Percentiles rank a stretch among this genome's conserved stretches.
Conservation (phyloP, 192 early-diverging fungal genomes). For the Lobosporangium transversale region DNA sequence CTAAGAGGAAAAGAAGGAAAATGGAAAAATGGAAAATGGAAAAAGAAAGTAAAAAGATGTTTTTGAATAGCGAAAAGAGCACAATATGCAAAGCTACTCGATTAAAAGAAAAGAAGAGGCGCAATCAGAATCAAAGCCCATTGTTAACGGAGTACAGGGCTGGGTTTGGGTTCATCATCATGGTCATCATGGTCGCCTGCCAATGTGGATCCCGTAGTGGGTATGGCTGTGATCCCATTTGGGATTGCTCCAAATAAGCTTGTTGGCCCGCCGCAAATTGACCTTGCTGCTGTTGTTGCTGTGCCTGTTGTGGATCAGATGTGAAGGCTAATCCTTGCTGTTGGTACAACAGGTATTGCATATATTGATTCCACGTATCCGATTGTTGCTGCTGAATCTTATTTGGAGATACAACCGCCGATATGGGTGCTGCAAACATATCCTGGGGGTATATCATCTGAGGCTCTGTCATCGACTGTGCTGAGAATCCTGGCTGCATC, state of each 20-base stretch:
- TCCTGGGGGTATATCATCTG: not conserved
- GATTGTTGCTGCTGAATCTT: conserved; percentile 10
- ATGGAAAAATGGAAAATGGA: too few species aligned
- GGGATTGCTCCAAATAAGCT: not conserved
- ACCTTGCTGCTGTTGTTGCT: conserved; percentile 14
- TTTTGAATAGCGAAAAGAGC: too few species aligned
- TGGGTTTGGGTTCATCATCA: conserved; percentile 42
- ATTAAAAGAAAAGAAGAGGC: too few species aligned
- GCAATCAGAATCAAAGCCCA: too few species aligned
- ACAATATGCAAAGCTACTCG: too few species aligned
- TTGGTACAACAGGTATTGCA: conserved; percentile 36
- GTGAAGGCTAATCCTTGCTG: conserved; percentile 1
- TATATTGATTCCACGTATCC: conserved; percentile 32
- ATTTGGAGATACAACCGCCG: not conserved
- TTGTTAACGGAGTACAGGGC: too few species aligned
- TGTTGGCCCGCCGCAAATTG: not conserved
- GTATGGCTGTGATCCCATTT: not conserved
- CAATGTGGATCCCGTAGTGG: conserved; percentile 30
- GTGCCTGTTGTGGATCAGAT: not conserved
- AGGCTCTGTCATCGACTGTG: not conserved
- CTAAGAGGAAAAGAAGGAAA: too few species aligned
- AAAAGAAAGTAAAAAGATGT: too few species aligned
- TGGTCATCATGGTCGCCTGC: conserved; percentile 50
- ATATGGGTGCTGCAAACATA: not conserved
- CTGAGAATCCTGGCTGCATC: conserved; percentile 2